A percentile compares a stretch with the other conserved stretches of the same genome.
These are phyloP conservation scores for Rubus idaeus DNA, from an alignment of 306 rosid species.

Conservation along the genomic window DNA sequence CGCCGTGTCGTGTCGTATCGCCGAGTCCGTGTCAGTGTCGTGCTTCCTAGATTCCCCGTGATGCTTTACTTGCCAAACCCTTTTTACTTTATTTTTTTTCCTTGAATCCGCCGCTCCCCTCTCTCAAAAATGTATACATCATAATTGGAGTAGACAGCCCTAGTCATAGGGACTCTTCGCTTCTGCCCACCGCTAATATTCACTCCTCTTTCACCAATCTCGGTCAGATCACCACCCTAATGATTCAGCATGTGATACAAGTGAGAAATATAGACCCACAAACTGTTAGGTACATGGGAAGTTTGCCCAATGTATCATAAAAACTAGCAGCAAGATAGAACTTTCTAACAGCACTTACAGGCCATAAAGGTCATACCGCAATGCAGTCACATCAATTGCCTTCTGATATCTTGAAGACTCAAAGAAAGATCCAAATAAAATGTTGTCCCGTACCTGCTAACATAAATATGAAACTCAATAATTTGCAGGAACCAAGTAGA, in stretches of 20 bases:
- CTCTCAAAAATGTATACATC: conserved; percentile 76
- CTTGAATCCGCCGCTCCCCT: too few relatives aligned
- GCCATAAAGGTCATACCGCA: conserved; percentile 48
- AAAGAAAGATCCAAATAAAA: conserved; percentile 48
- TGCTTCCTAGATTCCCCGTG: too few relatives aligned
- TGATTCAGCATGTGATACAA: conserved; percentile 22
- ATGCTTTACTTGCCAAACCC: too few relatives aligned
- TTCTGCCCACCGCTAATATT: conserved; percentile 90
- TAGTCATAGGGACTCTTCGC: conserved; percentile 80
- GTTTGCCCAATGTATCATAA: background rate
- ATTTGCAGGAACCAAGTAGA: conserved; percentile 8
- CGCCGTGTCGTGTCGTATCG: too few relatives aligned
- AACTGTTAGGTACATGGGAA: background rate
- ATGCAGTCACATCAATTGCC: conserved; percentile 44
- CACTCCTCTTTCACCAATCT: conserved; percentile 90
- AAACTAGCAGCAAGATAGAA: conserved; percentile 13
- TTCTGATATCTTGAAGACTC: conserved; percentile 43
- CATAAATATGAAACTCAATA: background rate
- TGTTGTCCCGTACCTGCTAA: conserved; percentile 51
- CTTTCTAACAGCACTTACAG: conserved; percentile 31
- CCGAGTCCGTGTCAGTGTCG: too few relatives aligned
- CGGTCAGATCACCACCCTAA: conserved; percentile 76
- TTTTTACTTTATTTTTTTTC: too few relatives aligned
- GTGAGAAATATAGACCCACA: conserved; percentile 9
- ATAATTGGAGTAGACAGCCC: conserved; percentile 73